Percentiles rank a stretch among this genome's conserved stretches.
phyloP scores from a whole-genome alignment of 2,329 filamentous ascomycete species.

The Xylariales sp. region DNA sequence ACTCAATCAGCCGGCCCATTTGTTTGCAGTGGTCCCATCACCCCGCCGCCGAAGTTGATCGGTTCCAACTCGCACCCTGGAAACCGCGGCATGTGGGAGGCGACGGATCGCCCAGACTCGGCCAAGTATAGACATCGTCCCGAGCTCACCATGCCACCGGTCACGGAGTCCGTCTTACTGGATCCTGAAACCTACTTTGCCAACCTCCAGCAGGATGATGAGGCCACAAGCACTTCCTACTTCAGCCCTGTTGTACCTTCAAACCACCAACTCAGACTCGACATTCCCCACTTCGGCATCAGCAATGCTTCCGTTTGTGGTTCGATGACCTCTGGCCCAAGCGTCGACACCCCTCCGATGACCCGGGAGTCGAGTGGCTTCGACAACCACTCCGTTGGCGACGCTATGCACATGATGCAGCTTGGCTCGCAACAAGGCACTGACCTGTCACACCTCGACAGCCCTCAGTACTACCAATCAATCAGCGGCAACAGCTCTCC shows the following conservation, averaged over 20 bases:
- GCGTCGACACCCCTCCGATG: slow-evolving; percentile 26
- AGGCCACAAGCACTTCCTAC: not conserved
- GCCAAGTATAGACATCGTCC: slow-evolving; percentile 16
- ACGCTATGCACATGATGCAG: slow-evolving; percentile 26
- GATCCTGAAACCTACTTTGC: slow-evolving; percentile 35
- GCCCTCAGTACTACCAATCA: slow-evolving; percentile 12
- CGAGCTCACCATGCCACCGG: slow-evolving; percentile 26
- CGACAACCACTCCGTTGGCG: slow-evolving; percentile 21
- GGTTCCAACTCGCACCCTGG: slow-evolving; percentile 11
- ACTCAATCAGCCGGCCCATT: slow-evolving; percentile 34
- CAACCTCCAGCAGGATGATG: slow-evolving; percentile 7
- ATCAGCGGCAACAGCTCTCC: slow-evolving; percentile 20
- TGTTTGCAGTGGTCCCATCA: slow-evolving; percentile 27
- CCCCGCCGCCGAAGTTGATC: slow-evolving; percentile 24
- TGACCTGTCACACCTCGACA: slow-evolving; percentile 16
- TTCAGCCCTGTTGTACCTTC: slow-evolving; percentile 3
- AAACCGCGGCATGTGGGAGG: slow-evolving; percentile 21
- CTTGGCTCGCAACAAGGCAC: slow-evolving; percentile 25
- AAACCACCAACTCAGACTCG: slow-evolving; percentile 12
- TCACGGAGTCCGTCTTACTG: slow-evolving; percentile 32
- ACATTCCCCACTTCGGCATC: slow-evolving; percentile 18
- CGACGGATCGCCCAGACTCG: slow-evolving; percentile 18
- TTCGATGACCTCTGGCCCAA: slow-evolving; percentile 29
- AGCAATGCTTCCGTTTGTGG: slow-evolving; percentile 25
- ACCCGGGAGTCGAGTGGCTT: slow-evolving; percentile 28